These are phyloP conservation scores for Daldinia childiae DNA, from an alignment of 495 filamentous ascomycete genomes.

Conservation along the genomic window DNA sequence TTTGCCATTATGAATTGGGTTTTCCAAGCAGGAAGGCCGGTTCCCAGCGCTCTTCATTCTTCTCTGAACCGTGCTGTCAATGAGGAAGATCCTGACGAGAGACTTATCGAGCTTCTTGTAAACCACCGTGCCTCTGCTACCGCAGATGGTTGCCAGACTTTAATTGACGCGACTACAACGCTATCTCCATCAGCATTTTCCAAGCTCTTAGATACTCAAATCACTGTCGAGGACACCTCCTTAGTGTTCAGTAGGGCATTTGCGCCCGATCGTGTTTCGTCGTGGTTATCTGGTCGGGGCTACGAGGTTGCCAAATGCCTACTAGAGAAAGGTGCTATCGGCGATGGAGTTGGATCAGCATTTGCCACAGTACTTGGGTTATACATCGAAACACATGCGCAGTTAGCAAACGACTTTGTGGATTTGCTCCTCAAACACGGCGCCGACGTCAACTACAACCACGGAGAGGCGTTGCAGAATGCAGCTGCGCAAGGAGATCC, in stretches of 20 bases:
- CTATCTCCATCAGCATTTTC: slow-evolving; percentile 48
- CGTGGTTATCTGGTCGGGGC: slow-evolving; percentile 53
- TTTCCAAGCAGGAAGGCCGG: slow-evolving; percentile 54
- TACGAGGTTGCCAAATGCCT: slow-evolving; percentile 52
- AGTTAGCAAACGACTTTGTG: slow-evolving; percentile 49
- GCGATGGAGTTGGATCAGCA: slow-evolving; percentile 51
- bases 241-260: slow-evolving; percentile 55
- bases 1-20: slow-evolving; percentile 56
- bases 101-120: slow-evolving; percentile 54
- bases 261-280: slow-evolving; percentile 37
- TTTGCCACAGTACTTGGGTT: slow-evolving; percentile 49
- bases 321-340: slow-evolving; percentile 54
- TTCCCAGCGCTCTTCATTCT: slow-evolving; percentile 52
- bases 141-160: slow-evolving; percentile 54
- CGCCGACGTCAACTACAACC: slow-evolving; percentile 53
- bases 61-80: slow-evolving; percentile 55
- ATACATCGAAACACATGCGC: slow-evolving; percentile 44
- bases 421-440: slow-evolving; percentile 48
- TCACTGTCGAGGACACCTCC: slow-evolving; percentile 50
- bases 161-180: slow-evolving; percentile 53
- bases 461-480: slow-evolving; percentile 53
- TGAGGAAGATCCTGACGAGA: slow-evolving; percentile 54
- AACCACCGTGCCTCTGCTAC: slow-evolving; percentile 53
- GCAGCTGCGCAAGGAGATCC: slow-evolving; percentile 53
- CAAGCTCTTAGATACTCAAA: slow-evolving; percentile 48